A percentile compares a stretch with the other conserved stretches of the same genome.
These are phyloP conservation scores for Camellia oleifera DNA, from an alignment of 179 eudicot genomes.

Conservation along the genomic window DNA sequence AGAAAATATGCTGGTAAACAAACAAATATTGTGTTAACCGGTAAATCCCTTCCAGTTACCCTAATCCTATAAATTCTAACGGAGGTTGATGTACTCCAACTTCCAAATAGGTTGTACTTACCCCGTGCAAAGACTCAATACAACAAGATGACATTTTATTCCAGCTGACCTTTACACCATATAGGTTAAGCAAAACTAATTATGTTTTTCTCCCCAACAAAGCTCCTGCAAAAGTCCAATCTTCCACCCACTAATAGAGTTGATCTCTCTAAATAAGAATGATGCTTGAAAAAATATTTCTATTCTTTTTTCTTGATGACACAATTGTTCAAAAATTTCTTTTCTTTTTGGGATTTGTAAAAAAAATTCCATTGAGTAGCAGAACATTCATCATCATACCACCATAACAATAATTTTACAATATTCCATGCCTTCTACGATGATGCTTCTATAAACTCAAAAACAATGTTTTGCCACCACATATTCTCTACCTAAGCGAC, in stretches of 20 bases:
- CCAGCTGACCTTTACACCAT: constrained; percentile 4
- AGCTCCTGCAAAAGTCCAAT: too few species aligned
- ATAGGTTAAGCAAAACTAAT: neutral
- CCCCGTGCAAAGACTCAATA: too few species aligned
- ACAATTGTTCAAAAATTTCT: neutral
- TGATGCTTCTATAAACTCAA: neutral
- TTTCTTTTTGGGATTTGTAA: neutral
- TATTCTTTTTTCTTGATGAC: neutral
- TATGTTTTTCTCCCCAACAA: too few species aligned
- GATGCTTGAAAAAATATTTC: too few species aligned
- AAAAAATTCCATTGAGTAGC: neutral
- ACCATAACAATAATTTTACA: neutral
- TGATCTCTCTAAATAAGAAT: neutral
- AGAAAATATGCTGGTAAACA: neutral
- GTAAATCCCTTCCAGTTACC: neutral
- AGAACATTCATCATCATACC: constrained; percentile 1
- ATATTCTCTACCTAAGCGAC: neutral
- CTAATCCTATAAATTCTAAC: neutral
- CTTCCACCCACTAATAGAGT: too few species aligned
- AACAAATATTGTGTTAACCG: neutral
- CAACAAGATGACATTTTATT: neutral
- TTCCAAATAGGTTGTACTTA: too few species aligned
- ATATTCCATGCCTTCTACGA: neutral
- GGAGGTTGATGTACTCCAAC: too few species aligned
- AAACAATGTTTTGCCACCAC: neutral